Evolutionary conservation across 345 rosid genomes (phyloP), one percentile per base, ranked within the genome.

Genomic region (Citrus cavaleriei): DNA sequence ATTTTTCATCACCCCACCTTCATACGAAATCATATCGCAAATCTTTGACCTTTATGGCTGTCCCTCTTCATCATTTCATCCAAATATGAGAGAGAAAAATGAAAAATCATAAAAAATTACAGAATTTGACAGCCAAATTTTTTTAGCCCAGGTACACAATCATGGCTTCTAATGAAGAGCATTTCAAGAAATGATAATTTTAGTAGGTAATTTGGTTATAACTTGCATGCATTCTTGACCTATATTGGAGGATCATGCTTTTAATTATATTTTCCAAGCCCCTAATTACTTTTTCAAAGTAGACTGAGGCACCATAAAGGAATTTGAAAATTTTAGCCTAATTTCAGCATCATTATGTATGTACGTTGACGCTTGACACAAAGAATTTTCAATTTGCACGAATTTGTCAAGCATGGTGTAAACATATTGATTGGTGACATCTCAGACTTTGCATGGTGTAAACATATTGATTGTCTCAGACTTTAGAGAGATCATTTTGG

Each of bases 331-430:
- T 42, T 46, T 9, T 4, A 24, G 27, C 18, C 60, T 46, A 30
- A 49, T 61, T 69, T 32, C 67, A 71, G 51, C 27, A 71, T 57
- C 10, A 66, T 66, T 22, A 3, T 58, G 49, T 8, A 12, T 21
- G 24, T 10, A 70, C 19, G 60, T 34, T 34, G 60, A 37, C 59
- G 28, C 12, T 25, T 34, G 71, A 25, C 34, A 62, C 40, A 25
- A 32, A 58, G 9, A 8, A 7, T 38, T 73, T 74, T 28, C 72
- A 57, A 49, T 37, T 40, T 74, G 18, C 67, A 72, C 28, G 74
- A 21, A 64, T 70, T 80, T 83, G 83, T 85, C 82, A 24, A 67
- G 84, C 84, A 76, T 81, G 88, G 65, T 79, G 71, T 68, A 70
- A 71, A 81, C 86, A 83, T 68, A 72, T 32, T 80, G 5, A 82